phyloP scores from a whole-genome alignment of 345 rosid genomes.

The Euphorbia pulcherrima region DNA sequence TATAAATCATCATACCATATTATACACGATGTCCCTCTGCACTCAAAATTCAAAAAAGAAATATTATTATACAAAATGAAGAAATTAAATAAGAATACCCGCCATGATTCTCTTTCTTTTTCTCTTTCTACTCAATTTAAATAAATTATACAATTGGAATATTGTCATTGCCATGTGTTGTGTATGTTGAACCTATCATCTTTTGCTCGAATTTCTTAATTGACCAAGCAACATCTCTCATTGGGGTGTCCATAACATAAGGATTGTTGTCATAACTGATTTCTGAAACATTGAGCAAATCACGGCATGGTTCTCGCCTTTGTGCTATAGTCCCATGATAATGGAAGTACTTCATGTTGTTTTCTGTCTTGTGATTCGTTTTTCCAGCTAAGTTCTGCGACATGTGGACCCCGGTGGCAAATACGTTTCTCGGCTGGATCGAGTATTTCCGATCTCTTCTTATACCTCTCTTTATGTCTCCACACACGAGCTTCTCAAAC shows the following conservation, averaged over 20 bases:
- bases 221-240: conserved; percentile 45
- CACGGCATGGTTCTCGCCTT: conserved; percentile 69
- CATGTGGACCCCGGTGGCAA: conserved; percentile 84
- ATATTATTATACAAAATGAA: conserved; percentile 10
- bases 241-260: conserved; percentile 60
- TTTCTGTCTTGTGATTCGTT: conserved; percentile 56
- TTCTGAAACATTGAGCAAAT: conserved; percentile 41
- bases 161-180: conserved; percentile 65
- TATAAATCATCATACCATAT: background rate
- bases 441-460: conserved; percentile 81
- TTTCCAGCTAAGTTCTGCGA: conserved; percentile 71
- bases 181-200: conserved; percentile 60
- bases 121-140: conserved; percentile 3
- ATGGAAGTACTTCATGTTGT: conserved; percentile 65
- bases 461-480: conserved; percentile 66
- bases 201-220: conserved; percentile 70
- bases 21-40: conserved; percentile 6
- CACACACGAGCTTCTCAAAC: conserved; percentile 77
- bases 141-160: background rate
- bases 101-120: conserved; percentile 4
- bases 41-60: background rate
- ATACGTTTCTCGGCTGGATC: conserved; percentile 67
- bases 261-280: conserved; percentile 52
- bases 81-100: background rate
- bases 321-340: conserved; percentile 80